Base-by-base conservation (phyloP, 2,329 filamentous ascomycete species). In the Pseudogymnoascus sp. region DNA sequence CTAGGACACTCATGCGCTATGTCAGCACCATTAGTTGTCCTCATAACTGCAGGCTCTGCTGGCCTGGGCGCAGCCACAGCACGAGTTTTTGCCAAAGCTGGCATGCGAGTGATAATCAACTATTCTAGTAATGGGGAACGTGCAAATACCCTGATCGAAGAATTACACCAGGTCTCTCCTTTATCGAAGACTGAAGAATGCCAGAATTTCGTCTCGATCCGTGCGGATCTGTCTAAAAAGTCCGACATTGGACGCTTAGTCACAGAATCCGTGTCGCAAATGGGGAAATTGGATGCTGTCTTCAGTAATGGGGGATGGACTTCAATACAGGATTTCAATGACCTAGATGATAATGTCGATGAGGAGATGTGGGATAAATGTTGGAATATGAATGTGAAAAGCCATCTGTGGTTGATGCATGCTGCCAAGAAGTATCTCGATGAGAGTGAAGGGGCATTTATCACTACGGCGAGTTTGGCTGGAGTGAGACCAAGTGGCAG, bases 271-370 rank as follows among this genome's bases (percentile, higher is more conserved):
- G 78, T 87, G 59, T 75, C 80, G 26, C 75, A 74, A n/a, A 79
- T 91, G 67, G 88, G 87, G 4, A 84, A 87, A 1, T 74, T 95
- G n/a, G 90, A 95, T 75, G 81, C 91, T 42, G 78, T 95, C 53
- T 84, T 93, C 69, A 89, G 87, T 2, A 95, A 95, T 74, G 88
- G 88, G 7, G 82, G 82, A 2, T 84, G 81, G 81, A 82, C 81
- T 0, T 71, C 69, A 15, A 72, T 81, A 15, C 74, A 79, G 11
- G 73, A 80, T 61, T 75, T 83, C 53, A 71, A 66, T 7, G 72
- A 80, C 67, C 70, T 85, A 26, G 78, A 82, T 26, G 82, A 85
- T 10, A 83, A 82, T 64, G 72, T 79, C n/a, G 68, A 76, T 28
- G 84, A 87, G 67, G 79, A 79, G 1, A 83, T 86, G 68, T 86